Percentiles rank a stretch among this genome's conserved stretches.
phyloP scores from a whole-genome alignment of 305 asterid genomes.

The Plantago rigida region DNA sequence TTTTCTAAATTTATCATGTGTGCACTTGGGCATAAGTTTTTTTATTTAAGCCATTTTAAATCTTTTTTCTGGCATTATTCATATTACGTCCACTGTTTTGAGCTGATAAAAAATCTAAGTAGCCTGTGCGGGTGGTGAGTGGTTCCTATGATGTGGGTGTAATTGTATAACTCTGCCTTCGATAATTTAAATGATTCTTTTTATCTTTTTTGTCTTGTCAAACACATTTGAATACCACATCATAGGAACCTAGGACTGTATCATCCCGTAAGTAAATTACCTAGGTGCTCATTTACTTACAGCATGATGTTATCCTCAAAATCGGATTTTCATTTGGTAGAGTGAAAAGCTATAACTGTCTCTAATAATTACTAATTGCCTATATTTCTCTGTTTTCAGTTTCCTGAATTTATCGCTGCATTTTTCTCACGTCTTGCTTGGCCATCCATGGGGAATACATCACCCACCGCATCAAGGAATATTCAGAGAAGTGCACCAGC shows the following conservation, averaged over 20 bases:
- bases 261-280: too few species aligned
- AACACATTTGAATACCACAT: not conserved
- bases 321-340: too few species aligned
- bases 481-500: slow-evolving; percentile 50
- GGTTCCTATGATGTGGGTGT: too few species aligned
- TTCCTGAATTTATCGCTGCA: slow-evolving; percentile 66
- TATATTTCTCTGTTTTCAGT: slow-evolving; percentile 43
- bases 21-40: too few species aligned
- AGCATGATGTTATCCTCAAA: too few species aligned
- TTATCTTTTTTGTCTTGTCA: slow-evolving; percentile 1
- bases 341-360: not conserved
- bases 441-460: slow-evolving; percentile 53
- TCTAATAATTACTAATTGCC: slow-evolving; percentile 10
- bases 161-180: too few species aligned
- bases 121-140: too few species aligned
- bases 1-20: not conserved
- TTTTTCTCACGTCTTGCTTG: slow-evolving; percentile 65
- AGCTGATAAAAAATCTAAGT: too few species aligned
- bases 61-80: too few species aligned
- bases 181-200: not conserved
- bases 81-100: too few species aligned
- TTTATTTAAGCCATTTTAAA: too few species aligned
- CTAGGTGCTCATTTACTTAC: slow-evolving; percentile 4
- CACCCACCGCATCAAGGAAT: slow-evolving; percentile 56
- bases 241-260: too few species aligned